Evolutionary conservation across 1,284 basidiomycete species (phyloP), one percentile per base, ranked within the genome.

Genomic region (Moesziomyces antarcticus): DNA sequence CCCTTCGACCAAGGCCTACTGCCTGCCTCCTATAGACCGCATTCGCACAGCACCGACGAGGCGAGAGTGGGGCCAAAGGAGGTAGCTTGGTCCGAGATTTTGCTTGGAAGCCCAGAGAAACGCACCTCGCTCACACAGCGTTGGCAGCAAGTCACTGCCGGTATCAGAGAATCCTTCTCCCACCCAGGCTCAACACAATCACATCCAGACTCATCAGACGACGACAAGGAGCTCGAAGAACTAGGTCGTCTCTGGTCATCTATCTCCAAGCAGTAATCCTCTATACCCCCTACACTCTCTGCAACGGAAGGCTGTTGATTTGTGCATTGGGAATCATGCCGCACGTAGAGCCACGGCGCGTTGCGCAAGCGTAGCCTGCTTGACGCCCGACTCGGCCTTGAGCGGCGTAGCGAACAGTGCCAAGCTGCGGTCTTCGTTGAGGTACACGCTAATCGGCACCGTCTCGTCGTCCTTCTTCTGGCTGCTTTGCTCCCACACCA

Each of bases 391-490:
- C 71, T 91, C 90, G 75, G 93, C 92, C 14, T 91, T 90, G 62
- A 94, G 84, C 76, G 92, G 88, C 41, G 93, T 89, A 0, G 91
- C 92, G 86, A 97, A 97, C 75, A 97, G 86, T 45, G 95, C 91
- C 80, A 93, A 92, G 80, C 90, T 92, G 43, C 94, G 89, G 84
- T 97, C 94, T 67, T 88, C 88, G 85, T 97, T 96, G 82, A 97
- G 88, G 84, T 97, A 97, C 40, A 97, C 92, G 0, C 94, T 94
- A 22, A 97, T 85, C 75, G 91, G 92, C 41, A 75, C 67, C 37
- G 41, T 40, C 14, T 49, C 43, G 20, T 56, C 20, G 13, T 45
- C 40, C 6, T 3, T 22, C 35, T 50, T 44, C 13, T 22, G 3
- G 5, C 27, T 24, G 8, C 55, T 27, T 20, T 49, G 35, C 30